phyloP scores from a whole-genome alignment of 768 basidiomycete genomes.

The Saitozyma podzolica region DNA sequence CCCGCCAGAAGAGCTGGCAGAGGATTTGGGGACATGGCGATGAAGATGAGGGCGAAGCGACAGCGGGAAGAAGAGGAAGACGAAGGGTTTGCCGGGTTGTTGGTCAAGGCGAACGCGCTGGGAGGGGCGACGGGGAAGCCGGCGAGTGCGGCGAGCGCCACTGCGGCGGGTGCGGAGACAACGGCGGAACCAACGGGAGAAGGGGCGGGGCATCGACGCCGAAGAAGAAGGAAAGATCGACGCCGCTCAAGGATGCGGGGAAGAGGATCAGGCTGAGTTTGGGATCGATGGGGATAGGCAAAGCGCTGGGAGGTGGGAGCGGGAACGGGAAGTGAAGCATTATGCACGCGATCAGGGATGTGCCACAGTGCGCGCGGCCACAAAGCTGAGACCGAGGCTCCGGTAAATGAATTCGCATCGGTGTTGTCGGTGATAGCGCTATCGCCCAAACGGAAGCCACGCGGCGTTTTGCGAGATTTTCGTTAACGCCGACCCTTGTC shows the following conservation, averaged over 20 bases:
- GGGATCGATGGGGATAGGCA: slow-evolving; percentile 34
- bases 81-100: slow-evolving; percentile 54
- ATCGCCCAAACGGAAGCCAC: not conserved
- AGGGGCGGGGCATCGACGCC: not conserved
- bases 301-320: slow-evolving; percentile 15
- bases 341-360: not conserved
- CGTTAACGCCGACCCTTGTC: not conserved
- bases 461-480: not conserved
- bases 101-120: slow-evolving; percentile 11
- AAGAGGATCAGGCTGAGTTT: slow-evolving; percentile 41
- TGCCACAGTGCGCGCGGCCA: not conserved
- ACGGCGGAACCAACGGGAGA: too few relatives aligned
- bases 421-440: not conserved
- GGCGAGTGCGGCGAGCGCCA: not conserved
- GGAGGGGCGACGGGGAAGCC: not conserved
- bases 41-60: slow-evolving; percentile 69
- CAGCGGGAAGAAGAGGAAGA: slow-evolving; percentile 68
- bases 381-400: not conserved
- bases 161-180: not conserved
- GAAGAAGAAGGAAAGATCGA: slow-evolving; percentile 1
- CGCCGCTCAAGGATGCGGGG: slow-evolving; percentile 19
- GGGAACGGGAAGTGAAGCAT: slow-evolving; percentile 3
- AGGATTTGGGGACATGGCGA: slow-evolving; percentile 50
- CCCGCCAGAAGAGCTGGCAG: slow-evolving; percentile 52
- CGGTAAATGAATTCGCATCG: not conserved